Evolutionary conservation across 176 grass and related monocot genomes (phyloP).

Genomic region (Zoysia pacifica): DNA sequence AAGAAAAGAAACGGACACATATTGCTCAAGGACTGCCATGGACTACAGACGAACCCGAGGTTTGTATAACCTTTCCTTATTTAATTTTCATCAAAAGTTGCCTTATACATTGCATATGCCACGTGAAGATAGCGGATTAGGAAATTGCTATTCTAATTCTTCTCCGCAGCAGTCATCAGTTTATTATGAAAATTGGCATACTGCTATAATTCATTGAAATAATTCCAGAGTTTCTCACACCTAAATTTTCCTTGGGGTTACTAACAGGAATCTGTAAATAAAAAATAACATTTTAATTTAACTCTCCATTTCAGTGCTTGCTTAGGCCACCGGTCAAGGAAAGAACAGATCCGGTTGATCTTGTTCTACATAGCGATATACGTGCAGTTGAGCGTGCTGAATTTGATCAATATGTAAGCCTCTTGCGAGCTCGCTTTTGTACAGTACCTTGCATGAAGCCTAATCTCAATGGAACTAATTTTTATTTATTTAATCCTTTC

Average conservation of each 20-base stretch:
- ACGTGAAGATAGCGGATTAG: neutral
- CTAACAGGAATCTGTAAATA: neutral
- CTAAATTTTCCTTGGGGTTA: neutral
- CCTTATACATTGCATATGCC: neutral
- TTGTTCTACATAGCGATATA: conserved; percentile 78
- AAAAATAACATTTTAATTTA: neutral
- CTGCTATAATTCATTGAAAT: neutral
- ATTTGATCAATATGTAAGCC: conserved; percentile 83
- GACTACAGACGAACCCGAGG: conserved; percentile 95
- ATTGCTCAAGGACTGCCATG: conserved; percentile 88
- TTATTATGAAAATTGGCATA: conserved; percentile 7
- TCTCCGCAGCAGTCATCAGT: conserved; percentile 4
- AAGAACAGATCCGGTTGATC: conserved; percentile 74
- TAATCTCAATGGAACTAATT: neutral
- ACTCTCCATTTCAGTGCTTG: conserved; percentile 58
- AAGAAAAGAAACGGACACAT: conserved; percentile 78
- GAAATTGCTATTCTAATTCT: neutral
- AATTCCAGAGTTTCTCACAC: neutral
- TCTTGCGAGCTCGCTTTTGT: conserved; percentile 23
- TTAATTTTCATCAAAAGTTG: neutral
- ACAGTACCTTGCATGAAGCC: neutral
- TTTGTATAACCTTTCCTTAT: conserved; percentile 19
- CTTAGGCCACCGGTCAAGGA: conserved; percentile 77
- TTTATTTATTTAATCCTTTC: neutral
- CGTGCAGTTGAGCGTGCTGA: conserved; percentile 75